Evolutionary conservation across 176 grass and related monocot species (phyloP).

Genomic region (Eremochloa ophiuroides): DNA sequence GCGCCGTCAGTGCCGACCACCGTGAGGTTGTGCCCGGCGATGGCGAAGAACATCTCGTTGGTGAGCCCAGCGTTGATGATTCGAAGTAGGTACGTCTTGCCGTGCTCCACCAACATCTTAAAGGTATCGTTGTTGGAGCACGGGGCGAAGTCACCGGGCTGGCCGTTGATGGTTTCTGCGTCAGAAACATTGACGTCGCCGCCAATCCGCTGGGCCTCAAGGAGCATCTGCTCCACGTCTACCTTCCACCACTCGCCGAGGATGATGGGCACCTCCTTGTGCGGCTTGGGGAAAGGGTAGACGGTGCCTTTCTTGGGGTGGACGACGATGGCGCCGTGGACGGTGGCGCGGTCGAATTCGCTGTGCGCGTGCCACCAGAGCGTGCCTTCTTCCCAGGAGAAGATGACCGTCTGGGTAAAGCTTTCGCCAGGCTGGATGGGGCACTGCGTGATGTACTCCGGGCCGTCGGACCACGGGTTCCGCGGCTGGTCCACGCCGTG

Average conservation of each 20-base stretch:
- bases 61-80: conserved; percentile 56
- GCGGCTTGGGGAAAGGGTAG: conserved; percentile 22
- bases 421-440: conserved; percentile 36
- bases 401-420: conserved; percentile 41
- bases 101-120: conserved; percentile 27
- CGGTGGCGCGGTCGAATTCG: conserved; percentile 48
- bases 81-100: conserved; percentile 57
- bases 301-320: conserved; percentile 3
- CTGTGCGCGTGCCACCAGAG: conserved; percentile 71
- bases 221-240: neutral
- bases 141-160: conserved; percentile 22
- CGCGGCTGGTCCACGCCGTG: conserved; percentile 60
- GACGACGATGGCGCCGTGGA: conserved; percentile 70
- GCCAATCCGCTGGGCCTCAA: neutral
- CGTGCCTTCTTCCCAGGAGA: conserved; percentile 60
- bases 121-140: conserved; percentile 7
- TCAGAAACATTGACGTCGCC: conserved; percentile 11
- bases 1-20: conserved; percentile 42
- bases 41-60: conserved; percentile 45
- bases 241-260: conserved; percentile 46
- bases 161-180: conserved; percentile 53
- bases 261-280: conserved; percentile 31
- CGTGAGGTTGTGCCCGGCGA: conserved; percentile 53
- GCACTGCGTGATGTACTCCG: conserved; percentile 63
- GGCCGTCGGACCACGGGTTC: conserved; percentile 59